Conservation (phyloP, 208 protist species). For the Trypanosoma mega region DNA sequence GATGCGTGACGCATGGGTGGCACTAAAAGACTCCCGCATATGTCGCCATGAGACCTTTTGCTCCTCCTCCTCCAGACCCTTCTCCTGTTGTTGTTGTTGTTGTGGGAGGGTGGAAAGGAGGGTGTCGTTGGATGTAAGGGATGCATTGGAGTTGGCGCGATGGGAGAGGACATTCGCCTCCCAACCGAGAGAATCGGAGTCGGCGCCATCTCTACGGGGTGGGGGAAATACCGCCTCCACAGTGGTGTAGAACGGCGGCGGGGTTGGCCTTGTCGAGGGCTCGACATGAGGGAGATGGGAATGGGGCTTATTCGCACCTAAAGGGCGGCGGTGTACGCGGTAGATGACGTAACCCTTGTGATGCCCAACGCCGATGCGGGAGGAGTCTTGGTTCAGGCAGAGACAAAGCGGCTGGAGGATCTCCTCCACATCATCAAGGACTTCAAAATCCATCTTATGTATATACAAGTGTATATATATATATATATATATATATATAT, state of each 20-base stretch:
- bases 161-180: too few species aligned
- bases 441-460: constrained; percentile 23
- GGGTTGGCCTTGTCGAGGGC: not conserved
- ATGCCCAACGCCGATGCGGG: constrained; percentile 68
- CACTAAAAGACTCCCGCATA: too few species aligned
- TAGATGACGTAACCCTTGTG: constrained; percentile 73
- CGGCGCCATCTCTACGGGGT: not conserved
- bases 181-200: not conserved
- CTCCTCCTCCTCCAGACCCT: too few species aligned
- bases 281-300: too few species aligned
- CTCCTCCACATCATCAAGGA: constrained; percentile 28
- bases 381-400: constrained; percentile 55
- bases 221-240: constrained; percentile 23
- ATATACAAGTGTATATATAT: not conserved
- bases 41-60: too few species aligned
- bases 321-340: constrained; percentile 24
- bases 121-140: too few species aligned
- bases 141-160: too few species aligned
- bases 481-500: constrained; percentile 1
- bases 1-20: too few species aligned
- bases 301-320: too few species aligned
- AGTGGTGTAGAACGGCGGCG: constrained; percentile 20
- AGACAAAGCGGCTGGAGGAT: constrained; percentile 49
- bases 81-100: too few species aligned
- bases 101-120: too few species aligned